Evolutionary conservation across 805 yeast species (phyloP), one percentile per base, ranked within the genome.

Genomic region (Saccharomyces jurei): DNA sequence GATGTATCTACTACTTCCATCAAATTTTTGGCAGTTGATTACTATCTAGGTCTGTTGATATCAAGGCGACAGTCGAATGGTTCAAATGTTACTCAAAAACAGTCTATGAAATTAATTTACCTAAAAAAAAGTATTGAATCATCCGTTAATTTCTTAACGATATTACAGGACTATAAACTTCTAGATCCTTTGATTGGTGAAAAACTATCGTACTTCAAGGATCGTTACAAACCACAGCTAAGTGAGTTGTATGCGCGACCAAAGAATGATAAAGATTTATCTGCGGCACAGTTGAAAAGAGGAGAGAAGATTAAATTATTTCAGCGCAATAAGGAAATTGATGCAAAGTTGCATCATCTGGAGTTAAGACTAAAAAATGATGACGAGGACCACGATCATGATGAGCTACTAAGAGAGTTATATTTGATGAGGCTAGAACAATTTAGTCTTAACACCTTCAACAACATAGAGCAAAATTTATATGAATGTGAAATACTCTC

Each of bases 231-330:
- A 44, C 84, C 83, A 2, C 66, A 74, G 3, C 60, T 74, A 32
- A 54, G 61, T 6, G 73, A 68, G 36, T 36, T 69, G 3, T 66
- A 62, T 52, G 30, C 54, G 13, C 63, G 58, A 50, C 61, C 64
- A 6, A 49, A 53, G 9, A 49, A 54, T 46, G 53, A 53, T 27
- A 60, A 58, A 41, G 68, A 65, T 51, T 41, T 64, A 32, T 51
- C 60, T 11, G 61, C 59, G 32, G 71, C 62, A 57, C 69, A 56
- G 71, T 71, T 52, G 77, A 81, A 64, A 61, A 77, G 97, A 61
- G 82, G 84, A 25, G 84, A 81, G 50, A 91, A 89, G 66, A 89
- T 90, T 54, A 84, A 79, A 17, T 80, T 80, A 60, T 86, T 75
- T 68, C 84, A 81, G 63, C 65, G 74, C 14, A 89, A 84, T 57